Percentiles rank a stretch among this genome's conserved stretches.
phyloP scores from a whole-genome alignment of 352 stramenopile species.

The Globisporangium middletonii region DNA sequence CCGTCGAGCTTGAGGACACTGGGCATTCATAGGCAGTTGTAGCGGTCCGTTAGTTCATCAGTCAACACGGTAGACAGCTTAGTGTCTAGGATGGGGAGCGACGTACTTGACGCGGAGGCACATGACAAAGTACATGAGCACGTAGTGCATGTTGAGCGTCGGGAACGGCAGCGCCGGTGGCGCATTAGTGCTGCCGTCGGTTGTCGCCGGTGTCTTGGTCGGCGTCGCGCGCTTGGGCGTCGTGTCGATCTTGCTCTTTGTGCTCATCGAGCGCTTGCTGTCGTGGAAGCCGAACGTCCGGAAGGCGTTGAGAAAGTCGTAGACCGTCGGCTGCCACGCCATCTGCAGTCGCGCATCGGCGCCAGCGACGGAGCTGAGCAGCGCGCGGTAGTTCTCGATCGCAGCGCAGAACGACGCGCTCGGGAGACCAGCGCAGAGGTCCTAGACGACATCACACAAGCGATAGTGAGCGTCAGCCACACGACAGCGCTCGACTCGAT shows the following conservation, averaged over 20 bases:
- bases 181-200: conserved; percentile 13
- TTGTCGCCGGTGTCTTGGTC: neutral
- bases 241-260: conserved; percentile 64
- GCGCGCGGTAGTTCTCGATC: conserved; percentile 39
- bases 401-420: conserved; percentile 43
- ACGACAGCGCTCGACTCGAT: neutral
- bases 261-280: conserved; percentile 79
- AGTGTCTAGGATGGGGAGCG: neutral
- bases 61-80: neutral
- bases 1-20: conserved; percentile 48
- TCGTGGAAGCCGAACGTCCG: conserved; percentile 76
- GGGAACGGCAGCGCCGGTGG: conserved; percentile 40
- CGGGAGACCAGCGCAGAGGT: conserved; percentile 43
- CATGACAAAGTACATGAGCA: conserved; percentile 71
- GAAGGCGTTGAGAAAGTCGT: conserved; percentile 76
- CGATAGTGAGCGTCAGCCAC: neutral
- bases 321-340: conserved; percentile 63
- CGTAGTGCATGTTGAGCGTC: conserved; percentile 76
- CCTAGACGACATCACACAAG: conserved; percentile 7
- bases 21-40: neutral
- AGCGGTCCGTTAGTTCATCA: neutral
- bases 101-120: conserved; percentile 54
- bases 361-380: conserved; percentile 24
- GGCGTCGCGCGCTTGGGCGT: conserved; percentile 21
- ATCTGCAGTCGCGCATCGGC: conserved; percentile 30